Base-by-base conservation (phyloP, 164 flowering plant genomes). In the Litsea cubeba region DNA sequence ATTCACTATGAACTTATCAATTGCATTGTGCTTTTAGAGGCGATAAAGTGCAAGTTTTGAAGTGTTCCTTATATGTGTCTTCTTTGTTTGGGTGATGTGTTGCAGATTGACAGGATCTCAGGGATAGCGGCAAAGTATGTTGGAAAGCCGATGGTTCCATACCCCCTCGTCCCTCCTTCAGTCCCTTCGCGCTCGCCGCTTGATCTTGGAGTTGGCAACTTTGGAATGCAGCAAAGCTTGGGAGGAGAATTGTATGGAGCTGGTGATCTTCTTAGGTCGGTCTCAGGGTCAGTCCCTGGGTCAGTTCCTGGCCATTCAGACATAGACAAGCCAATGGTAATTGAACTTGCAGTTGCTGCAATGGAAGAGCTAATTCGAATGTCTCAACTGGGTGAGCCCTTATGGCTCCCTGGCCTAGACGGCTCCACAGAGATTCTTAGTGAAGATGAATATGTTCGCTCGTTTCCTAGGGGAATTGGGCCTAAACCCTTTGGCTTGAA, bases 91-190 rank as follows among this genome's bases (percentile, higher is more conserved):
- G 30, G 22, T 20, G 6, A 1, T 7, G 46, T 40, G 10, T 65
- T 70, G 5, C 88, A 92, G 99, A 86, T 93, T 70, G 97, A 95
- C 71, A 83, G 92, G 76, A 88, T 95, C 25, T 92, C 97, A 0
- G 92, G 83, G 30, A 89, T 93, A 30, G 97, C 97, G 22, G 92
- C 93, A 6, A 95, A 92, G 74, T 91, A 91, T 73, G 94, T 88
- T 2, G 98, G 98, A 3, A 95, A 89, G 81, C 92, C 97, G 3
- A 51, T 90, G 76, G 71, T 76, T 15, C 68, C 89, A 1, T 85
- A 80, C 49, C 77, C 92, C 10, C 79, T 82, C 20, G 75, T 76
- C 40, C 72, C 85, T 7, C 73, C 88, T 22, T 77, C 79, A 17
- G 40, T 80, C 5, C 76, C 91, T 51, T 78, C 97, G 2, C 87